A percentile compares a stretch with the other conserved stretches of the same genome.
Evolutionary conservation across 306 rosid species (phyloP).

Genomic region (Boehmeria nivea): DNA sequence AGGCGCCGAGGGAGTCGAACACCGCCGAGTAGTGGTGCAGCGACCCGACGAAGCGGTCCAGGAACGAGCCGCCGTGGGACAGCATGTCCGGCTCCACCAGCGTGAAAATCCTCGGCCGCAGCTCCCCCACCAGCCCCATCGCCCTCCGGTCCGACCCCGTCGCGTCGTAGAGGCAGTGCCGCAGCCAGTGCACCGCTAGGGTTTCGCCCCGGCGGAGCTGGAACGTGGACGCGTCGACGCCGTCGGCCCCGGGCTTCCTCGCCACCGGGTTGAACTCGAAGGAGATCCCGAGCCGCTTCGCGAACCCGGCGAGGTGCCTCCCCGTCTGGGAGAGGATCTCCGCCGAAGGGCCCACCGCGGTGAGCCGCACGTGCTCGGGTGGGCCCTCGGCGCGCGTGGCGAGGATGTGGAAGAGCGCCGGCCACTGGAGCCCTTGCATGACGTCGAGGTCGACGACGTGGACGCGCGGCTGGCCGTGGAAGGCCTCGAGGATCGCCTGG

Average conservation of each 20-base stretch:
- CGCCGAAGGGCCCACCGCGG: constrained; percentile 59
- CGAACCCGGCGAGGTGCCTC: constrained; percentile 51
- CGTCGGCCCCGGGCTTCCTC: constrained; percentile 21
- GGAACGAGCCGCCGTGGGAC: constrained; percentile 52
- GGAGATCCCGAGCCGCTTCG: constrained; percentile 56
- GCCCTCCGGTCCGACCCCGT: constrained; percentile 76
- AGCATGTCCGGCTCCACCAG: constrained; percentile 75
- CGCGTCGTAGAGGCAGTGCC: constrained; percentile 62
- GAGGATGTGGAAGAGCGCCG: constrained; percentile 69
- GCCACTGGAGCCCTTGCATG: constrained; percentile 96
- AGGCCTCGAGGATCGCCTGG: constrained; percentile 79
- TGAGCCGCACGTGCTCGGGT: constrained; percentile 52
- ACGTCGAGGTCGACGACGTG: constrained; percentile 83
- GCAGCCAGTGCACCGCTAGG: constrained; percentile 75
- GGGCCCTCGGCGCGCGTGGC: constrained; percentile 64
- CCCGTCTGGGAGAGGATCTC: constrained; percentile 68
- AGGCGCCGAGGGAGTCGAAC: constrained; percentile 71
- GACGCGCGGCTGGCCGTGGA: constrained; percentile 37
- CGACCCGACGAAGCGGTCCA: constrained; percentile 82
- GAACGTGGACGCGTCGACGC: constrained; percentile 37
- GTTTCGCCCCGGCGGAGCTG: constrained; percentile 43
- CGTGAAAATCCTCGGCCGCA: constrained; percentile 62
- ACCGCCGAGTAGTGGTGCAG: constrained; percentile 82
- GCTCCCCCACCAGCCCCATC: constrained; percentile 41
- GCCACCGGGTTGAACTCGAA: constrained; percentile 55